Evolutionary conservation across 2,329 filamentous ascomycete species (phyloP), one percentile per base, ranked within the genome.

Genomic region (Colletotrichum navitas): DNA sequence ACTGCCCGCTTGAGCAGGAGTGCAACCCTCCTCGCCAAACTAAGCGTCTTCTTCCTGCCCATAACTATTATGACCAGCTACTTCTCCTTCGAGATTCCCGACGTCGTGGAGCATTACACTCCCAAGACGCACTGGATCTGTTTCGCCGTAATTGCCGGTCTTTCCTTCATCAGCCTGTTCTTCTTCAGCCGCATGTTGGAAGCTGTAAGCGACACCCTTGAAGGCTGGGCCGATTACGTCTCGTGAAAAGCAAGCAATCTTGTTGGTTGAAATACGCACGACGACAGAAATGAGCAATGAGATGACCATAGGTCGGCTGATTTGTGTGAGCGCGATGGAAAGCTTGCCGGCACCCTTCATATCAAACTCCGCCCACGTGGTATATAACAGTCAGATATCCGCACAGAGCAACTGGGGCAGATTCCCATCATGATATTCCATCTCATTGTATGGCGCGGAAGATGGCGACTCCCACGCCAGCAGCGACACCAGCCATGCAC

Each of bases 51-150:
- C 63, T 94, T 94, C 81, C 85, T 94, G 66, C 92, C 92, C 0
- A 91, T 94, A 72, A 91, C 88, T 74, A 86, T 94, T 60, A 90
- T 94, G 88, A 93, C 92, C 4, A 89, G 85, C 41, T 94, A 94
- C 80, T 94, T 94, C 79, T 91, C 89, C 7, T 86, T 91, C 1
- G 87, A 93, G 78, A 87, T 94, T 61, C 80, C 83, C 10, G 86
- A 88, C 5, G 81, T 90, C 12, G 84, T 87, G 60, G 78, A 79
- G 10, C 80, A 82, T n/a, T 94, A 92, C 80, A 89, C 87, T 0
- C 81, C 86, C 18, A 85, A 80, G 67, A 87, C 89, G 54, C 94
- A 93, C 78, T 94, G 92, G 92, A 83, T 87, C 61, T 82, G 86
- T 36, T 94, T 94, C 81, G 88, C 84, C 0, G 86, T 91, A 41